Percentiles rank a stretch among this genome's conserved stretches.
Evolutionary conservation across 2,329 filamentous ascomycete genomes (phyloP).

Genomic region (Fusarium napiforme): DNA sequence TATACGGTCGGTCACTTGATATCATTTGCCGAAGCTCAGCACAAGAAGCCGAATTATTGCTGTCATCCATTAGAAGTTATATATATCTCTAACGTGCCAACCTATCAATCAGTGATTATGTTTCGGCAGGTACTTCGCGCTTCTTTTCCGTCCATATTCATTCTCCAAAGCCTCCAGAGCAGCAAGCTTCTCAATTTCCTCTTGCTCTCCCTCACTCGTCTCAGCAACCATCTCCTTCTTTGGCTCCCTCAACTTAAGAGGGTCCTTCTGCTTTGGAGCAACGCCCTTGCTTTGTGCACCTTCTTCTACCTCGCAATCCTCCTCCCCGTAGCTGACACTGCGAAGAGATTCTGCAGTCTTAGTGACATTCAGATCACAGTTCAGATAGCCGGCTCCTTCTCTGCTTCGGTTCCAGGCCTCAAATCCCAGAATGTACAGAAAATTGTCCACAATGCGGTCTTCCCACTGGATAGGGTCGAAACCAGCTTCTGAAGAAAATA

Average conservation of each 20-base stretch:
- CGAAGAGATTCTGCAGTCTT: background rate
- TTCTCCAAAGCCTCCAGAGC: background rate
- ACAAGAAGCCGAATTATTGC: background rate
- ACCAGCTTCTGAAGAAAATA: background rate
- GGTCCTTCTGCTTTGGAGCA: background rate
- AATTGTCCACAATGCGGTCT: background rate
- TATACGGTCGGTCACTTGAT: background rate
- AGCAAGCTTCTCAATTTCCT: background rate
- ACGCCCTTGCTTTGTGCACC: fast-evolving
- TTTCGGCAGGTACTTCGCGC: background rate
- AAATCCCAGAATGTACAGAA: background rate
- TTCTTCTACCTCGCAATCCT: fast-evolving
- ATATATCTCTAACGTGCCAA: fast-evolving
- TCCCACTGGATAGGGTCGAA: background rate
- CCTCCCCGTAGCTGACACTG: fast-evolving
- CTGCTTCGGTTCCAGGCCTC: slow-evolving; percentile 8
- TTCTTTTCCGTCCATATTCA: slow-evolving; percentile 4
- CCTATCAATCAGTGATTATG: background rate
- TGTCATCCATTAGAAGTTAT: fast-evolving
- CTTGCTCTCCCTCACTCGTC: background rate
- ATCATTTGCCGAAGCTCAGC: background rate
- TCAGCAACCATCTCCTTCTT: background rate
- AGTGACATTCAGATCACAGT: background rate
- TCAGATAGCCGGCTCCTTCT: background rate
- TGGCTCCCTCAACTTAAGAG: background rate